phyloP scores from a whole-genome alignment of 495 filamentous ascomycete genomes.

The Amphirosellinia nigrospora region DNA sequence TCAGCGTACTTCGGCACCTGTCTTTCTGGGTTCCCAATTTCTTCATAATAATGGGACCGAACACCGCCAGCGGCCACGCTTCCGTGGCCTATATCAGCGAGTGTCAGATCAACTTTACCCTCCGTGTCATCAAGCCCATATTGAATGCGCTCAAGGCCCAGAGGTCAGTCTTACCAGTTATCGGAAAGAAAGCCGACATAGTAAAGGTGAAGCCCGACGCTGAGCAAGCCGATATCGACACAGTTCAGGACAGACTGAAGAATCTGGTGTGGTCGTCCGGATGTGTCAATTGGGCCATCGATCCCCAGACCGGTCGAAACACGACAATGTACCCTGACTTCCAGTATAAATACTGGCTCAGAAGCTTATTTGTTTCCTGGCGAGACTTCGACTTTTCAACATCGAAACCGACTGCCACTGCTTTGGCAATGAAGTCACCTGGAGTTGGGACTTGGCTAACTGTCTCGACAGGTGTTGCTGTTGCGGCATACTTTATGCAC shows the following conservation, averaged over 20 bases:
- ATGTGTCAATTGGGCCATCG: conserved; percentile 39
- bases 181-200: conserved; percentile 16
- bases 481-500: conserved; percentile 5
- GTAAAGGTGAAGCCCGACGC: conserved; percentile 47
- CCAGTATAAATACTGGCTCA: conserved; percentile 44
- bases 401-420: conserved; percentile 7
- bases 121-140: conserved; percentile 59
- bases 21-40: conserved; percentile 71
- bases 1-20: conserved; percentile 70
- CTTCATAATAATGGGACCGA: conserved; percentile 71
- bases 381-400: conserved; percentile 35
- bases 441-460: conserved; percentile 8
- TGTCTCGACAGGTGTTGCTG: conserved; percentile 11
- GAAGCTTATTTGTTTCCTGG: conserved; percentile 46
- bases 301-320: conserved; percentile 50
- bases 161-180: conserved; percentile 44
- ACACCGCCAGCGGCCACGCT: conserved; percentile 68
- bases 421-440: conserved; percentile 3
- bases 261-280: conserved; percentile 53
- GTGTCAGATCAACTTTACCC: conserved; percentile 60
- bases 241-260: conserved; percentile 49
- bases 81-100: conserved; percentile 66
- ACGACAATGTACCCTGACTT: conserved; percentile 55
- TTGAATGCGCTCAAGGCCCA: conserved; percentile 47
- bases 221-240: conserved; percentile 48